A percentile compares a stretch with the other conserved stretches of the same genome.
These are phyloP conservation scores for Kodamaea alishanica DNA, from an alignment of 1,139 yeast species.

Conservation along the genomic window DNA sequence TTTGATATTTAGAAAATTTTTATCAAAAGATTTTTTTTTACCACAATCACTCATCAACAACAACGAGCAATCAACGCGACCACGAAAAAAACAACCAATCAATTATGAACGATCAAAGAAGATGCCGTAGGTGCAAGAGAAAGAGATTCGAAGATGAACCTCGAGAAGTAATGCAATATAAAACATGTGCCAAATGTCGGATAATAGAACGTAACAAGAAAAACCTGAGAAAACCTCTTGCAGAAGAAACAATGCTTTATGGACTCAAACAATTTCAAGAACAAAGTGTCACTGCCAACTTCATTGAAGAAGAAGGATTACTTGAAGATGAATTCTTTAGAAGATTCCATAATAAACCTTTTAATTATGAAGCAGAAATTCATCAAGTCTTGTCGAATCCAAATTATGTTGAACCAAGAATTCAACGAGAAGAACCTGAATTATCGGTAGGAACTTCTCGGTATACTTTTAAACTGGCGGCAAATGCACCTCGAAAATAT, in stretches of 20 bases:
- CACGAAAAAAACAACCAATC: too few relatives aligned
- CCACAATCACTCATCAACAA: too few relatives aligned
- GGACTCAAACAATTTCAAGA: conserved; percentile 48
- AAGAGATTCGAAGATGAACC: conserved; percentile 58
- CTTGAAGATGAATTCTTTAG: conserved; percentile 16
- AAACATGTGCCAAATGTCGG: conserved; percentile 59
- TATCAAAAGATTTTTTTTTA: too few relatives aligned
- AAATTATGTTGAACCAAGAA: conserved; percentile 13
- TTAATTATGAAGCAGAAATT: conserved; percentile 17
- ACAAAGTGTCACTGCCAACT: conserved; percentile 37
- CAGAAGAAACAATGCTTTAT: conserved; percentile 48
- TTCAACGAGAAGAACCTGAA: conserved; percentile 1
- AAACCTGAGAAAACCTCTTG: conserved; percentile 45
- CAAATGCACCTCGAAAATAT: conserved; percentile 9
- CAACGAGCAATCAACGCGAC: too few relatives aligned
- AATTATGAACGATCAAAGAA: conserved; percentile 27
- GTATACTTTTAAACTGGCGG: conserved; percentile 12
- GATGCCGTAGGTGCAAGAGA: conserved; percentile 59
- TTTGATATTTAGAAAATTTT: too few relatives aligned
- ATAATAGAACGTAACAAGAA: conserved; percentile 51
- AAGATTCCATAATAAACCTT: conserved; percentile 16
- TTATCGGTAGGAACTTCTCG: conserved; percentile 8
- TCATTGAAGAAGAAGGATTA: conserved; percentile 38
- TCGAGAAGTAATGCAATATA: conserved; percentile 55
- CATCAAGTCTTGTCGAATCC: conserved; percentile 15